These are phyloP conservation scores for Hanseniaspora mollemarum DNA, from an alignment of 805 yeast species.

Conservation along the genomic window DNA sequence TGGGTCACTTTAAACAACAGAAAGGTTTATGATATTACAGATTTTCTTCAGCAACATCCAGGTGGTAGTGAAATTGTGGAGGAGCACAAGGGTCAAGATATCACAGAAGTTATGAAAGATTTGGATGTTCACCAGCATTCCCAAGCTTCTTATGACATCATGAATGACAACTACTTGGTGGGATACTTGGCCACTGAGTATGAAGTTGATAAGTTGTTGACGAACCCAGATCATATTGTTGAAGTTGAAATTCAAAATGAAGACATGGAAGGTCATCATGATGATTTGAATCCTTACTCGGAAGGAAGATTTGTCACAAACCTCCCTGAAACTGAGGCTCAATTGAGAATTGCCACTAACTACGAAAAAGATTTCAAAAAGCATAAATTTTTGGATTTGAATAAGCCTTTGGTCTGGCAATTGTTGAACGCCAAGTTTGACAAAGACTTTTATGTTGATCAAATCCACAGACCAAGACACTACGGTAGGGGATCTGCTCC, in stretches of 20 bases:
- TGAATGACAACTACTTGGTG: slow-evolving; percentile 66
- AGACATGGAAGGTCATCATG: slow-evolving; percentile 32
- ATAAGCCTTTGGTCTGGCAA: slow-evolving; percentile 70
- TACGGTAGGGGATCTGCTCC: slow-evolving; percentile 97
- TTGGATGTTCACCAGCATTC: slow-evolving; percentile 63
- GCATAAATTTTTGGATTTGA: slow-evolving; percentile 79
- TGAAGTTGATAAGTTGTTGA: slow-evolving; percentile 61
- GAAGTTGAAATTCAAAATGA: slow-evolving; percentile 33
- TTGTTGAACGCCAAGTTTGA: slow-evolving; percentile 63
- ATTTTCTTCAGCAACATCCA: slow-evolving; percentile 38
- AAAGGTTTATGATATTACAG: slow-evolving; percentile 73
- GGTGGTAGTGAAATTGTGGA: slow-evolving; percentile 66
- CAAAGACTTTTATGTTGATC: slow-evolving; percentile 86
- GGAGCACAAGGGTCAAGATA: slow-evolving; percentile 71
- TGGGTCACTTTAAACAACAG: slow-evolving; percentile 75
- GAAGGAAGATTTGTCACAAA: slow-evolving; percentile 45
- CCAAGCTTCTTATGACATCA: slow-evolving; percentile 73
- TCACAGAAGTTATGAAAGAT: slow-evolving; percentile 45
- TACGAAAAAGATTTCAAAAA: slow-evolving; percentile 53
- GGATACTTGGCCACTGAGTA: slow-evolving; percentile 74
- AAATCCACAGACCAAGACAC: slow-evolving; percentile 95
- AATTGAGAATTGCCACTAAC: slow-evolving; percentile 70
- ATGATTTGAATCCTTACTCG: slow-evolving; percentile 32
- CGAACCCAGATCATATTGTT: slow-evolving; percentile 48
- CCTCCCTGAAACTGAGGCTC: slow-evolving; percentile 55